Evolutionary conservation across 192 early-diverging fungal species (phyloP).

Genomic region (Backusella liffmaniae): DNA sequence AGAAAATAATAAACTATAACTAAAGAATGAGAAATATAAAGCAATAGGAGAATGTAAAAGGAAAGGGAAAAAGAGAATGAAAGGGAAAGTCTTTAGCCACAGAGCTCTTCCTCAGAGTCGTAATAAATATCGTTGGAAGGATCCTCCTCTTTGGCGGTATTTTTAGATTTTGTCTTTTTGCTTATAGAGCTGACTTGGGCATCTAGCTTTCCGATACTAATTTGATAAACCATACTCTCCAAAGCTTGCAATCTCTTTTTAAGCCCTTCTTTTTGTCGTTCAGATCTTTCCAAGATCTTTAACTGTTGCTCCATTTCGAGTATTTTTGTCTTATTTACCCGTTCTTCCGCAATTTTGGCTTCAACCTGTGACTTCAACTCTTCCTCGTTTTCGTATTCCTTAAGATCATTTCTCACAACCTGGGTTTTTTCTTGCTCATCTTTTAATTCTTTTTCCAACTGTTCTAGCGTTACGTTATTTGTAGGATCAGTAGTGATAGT

Average conservation of each 20-base stretch:
- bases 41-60: not conserved
- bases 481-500: not conserved
- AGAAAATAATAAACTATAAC: not conserved
- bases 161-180: not conserved
- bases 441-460: constrained; percentile 1
- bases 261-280: not conserved
- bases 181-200: not conserved
- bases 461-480: not conserved
- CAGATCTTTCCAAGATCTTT: not conserved
- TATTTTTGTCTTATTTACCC: not conserved
- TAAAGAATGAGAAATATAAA: not conserved
- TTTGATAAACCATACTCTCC: constrained; percentile 3
- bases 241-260: not conserved
- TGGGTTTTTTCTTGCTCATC: not conserved
- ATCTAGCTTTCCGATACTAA: not conserved
- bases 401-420: not conserved
- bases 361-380: not conserved
- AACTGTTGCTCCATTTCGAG: not conserved
- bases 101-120: not conserved
- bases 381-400: not conserved
- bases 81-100: not conserved
- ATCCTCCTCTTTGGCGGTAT: not conserved
- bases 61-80: not conserved
- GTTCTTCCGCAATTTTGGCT: not conserved
- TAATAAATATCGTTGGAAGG: constrained; percentile 1